These are phyloP conservation scores for Magnusiomyces fungicola DNA, from an alignment of 1,139 yeast genomes.

Conservation along the genomic window DNA sequence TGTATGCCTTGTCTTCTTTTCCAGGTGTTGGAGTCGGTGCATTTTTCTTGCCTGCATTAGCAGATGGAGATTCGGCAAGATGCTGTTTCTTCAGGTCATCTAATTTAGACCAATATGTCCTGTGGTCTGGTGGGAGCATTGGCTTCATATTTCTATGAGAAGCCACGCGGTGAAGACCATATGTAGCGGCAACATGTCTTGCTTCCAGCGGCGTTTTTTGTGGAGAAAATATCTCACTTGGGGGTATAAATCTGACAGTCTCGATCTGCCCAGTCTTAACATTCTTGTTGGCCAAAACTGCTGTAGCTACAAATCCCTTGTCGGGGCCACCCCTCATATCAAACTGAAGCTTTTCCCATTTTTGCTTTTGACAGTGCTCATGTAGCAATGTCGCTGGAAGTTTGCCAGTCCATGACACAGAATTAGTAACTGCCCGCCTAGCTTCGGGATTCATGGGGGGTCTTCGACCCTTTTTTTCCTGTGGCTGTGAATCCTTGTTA, in stretches of 20 bases:
- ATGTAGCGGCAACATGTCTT: conserved; percentile 83
- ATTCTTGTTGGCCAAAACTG: conserved; percentile 60
- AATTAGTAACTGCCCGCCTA: conserved; percentile 40
- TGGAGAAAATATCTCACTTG: conserved; percentile 44
- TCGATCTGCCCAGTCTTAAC: conserved; percentile 73
- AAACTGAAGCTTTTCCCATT: conserved; percentile 82
- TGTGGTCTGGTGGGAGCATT: conserved; percentile 79
- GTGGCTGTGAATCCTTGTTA: background rate
- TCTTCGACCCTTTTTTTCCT: background rate
- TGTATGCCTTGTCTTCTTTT: conserved; percentile 15
- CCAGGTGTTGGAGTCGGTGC: background rate
- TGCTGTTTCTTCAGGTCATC: conserved; percentile 41
- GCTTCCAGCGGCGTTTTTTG: conserved; percentile 84
- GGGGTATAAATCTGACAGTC: conserved; percentile 54
- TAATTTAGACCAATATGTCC: conserved; percentile 66
- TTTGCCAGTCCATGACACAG: conserved; percentile 87
- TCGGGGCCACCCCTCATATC: conserved; percentile 50
- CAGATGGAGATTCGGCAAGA: conserved; percentile 15
- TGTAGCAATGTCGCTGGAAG: conserved; percentile 79
- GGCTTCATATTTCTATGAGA: conserved; percentile 76
- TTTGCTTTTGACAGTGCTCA: conserved; percentile 80
- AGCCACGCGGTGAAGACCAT: conserved; percentile 71
- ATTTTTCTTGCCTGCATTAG: conserved; percentile 13
- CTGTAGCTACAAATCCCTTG: conserved; percentile 55
- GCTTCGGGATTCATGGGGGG: conserved; percentile 17